phyloP scores from a whole-genome alignment of 2,329 filamentous ascomycete genomes.

The Grosmannia penicillata region DNA sequence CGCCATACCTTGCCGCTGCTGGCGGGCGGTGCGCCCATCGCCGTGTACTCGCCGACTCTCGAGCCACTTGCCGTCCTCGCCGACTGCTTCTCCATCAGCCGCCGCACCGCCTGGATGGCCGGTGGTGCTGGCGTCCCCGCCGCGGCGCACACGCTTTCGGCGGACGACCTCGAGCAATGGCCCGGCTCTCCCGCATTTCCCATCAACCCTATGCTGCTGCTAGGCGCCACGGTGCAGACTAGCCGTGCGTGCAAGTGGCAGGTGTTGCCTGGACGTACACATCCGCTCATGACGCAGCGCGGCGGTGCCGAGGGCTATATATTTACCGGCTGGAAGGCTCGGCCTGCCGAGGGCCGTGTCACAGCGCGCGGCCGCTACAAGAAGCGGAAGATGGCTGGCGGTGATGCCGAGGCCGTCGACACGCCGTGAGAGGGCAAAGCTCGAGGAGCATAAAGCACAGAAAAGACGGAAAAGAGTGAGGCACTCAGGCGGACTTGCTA shows the following conservation, averaged over 20 bases:
- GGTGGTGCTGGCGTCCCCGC: constrained; percentile 30
- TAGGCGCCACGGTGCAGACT: constrained; percentile 69
- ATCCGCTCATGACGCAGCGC: constrained; percentile 80
- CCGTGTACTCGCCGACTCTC: constrained; percentile 68
- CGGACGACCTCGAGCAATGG: constrained; percentile 40
- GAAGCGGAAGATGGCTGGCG: constrained; percentile 32
- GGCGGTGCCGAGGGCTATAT: constrained; percentile 86
- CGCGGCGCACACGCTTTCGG: constrained; percentile 27
- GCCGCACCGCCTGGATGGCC: constrained; percentile 54
- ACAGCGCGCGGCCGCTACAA: constrained; percentile 71
- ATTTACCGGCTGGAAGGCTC: constrained; percentile 67
- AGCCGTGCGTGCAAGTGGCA: constrained; percentile 72
- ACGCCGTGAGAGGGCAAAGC: neutral
- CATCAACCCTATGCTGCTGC: constrained; percentile 69
- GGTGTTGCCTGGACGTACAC: constrained; percentile 78
- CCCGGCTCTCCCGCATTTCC: constrained; percentile 61
- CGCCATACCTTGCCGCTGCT: constrained; percentile 65
- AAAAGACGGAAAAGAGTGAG: too few relatives aligned
- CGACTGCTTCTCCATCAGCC: constrained; percentile 71
- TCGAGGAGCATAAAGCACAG: too few relatives aligned
- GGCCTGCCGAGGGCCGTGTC: constrained; percentile 66
- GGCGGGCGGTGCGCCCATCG: constrained; percentile 67
- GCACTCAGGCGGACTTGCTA: too few relatives aligned
- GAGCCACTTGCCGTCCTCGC: constrained; percentile 66
- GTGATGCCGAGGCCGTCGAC: neutral